Evolutionary conservation across 441 rosid genomes (phyloP), one percentile per base, ranked within the genome.

Genomic region (Hura crepitans): DNA sequence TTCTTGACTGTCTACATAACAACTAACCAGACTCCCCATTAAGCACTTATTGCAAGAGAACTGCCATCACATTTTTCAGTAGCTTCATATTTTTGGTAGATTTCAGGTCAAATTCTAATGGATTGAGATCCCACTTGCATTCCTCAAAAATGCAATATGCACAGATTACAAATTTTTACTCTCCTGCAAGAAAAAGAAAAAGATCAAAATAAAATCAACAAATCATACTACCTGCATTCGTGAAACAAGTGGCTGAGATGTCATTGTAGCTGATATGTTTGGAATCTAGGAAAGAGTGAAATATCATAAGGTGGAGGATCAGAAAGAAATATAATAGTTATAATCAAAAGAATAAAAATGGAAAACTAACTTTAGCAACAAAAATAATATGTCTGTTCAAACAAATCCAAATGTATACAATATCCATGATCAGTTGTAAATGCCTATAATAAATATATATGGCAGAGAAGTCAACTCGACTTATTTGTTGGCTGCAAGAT

Each of bases 181-280:
- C 58, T 30, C 12, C 17, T 22, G 12, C 31, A n/a, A 42, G 23
- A n/a, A 46, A 20, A 59, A 46, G 33, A 55, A 70, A 4, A 25
- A n/a, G 28, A 55, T 20, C 51, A 71, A 45, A 37, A 66, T 63
- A 35, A 39, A 64, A 22, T 43, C 30, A 37, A 27, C 53, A 59
- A 23, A 37, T 22, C 12, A 47, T 1, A 46, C 77, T 71, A 92
- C 97, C 93, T 90, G 99, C 93, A 87, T 81, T 70, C 96, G 79
- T 63, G 97, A 85, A 72, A 75, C 75, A 70, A 78, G 82, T 65
- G 93, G 76, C 70, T 89, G 96, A 14, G 99, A 88, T 71, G 90
- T 72, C 88, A 92, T 86, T 58, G 91, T 77, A 55, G 85, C 85
- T 10, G 96, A 86, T 77, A 95, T 88, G 80, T 92, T 95, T 67